Percentiles rank a stretch among this genome's conserved stretches.
Evolutionary conservation across 140 eudicot species (phyloP).

Genomic region (Anethum foeniculum): DNA sequence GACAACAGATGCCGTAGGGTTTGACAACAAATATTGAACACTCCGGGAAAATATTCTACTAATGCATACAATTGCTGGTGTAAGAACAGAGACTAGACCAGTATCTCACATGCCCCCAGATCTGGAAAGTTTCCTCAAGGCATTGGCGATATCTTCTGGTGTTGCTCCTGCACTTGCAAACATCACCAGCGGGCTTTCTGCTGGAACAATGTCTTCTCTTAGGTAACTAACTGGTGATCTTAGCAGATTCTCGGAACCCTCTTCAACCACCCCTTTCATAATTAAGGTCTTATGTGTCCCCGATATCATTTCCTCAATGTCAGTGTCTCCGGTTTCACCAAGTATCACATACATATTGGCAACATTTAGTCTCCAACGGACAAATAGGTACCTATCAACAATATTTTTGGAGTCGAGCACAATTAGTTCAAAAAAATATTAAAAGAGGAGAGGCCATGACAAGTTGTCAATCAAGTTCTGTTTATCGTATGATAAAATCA

Average conservation of each 20-base stretch:
- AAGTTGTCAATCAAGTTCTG: background rate
- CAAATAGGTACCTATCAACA: slow-evolving; percentile 60
- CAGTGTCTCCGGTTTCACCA: slow-evolving; percentile 91
- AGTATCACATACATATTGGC: slow-evolving; percentile 81
- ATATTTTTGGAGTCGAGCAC: background rate
- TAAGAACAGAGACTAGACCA: background rate
- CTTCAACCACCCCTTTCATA: slow-evolving; percentile 57
- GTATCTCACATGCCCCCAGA: slow-evolving; percentile 25
- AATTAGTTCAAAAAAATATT: background rate
- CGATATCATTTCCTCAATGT: slow-evolving; percentile 73
- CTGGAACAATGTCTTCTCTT: slow-evolving; percentile 70
- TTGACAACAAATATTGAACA: background rate
- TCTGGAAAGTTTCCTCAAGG: slow-evolving; percentile 45
- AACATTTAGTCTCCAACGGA: slow-evolving; percentile 86
- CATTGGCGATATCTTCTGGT: slow-evolving; percentile 54
- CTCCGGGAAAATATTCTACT: background rate
- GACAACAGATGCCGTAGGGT: background rate
- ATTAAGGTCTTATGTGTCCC: slow-evolving; percentile 85
- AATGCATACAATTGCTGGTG: background rate
- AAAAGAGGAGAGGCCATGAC: background rate
- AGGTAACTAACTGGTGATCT: slow-evolving; percentile 63
- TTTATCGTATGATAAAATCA: background rate
- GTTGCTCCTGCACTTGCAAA: slow-evolving; percentile 29
- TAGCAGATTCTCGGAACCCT: slow-evolving; percentile 64
- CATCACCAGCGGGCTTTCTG: slow-evolving; percentile 56